A percentile compares a stretch with the other conserved stretches of the same genome.
Evolutionary conservation across 2,329 filamentous ascomycete species (phyloP).

Genomic region (Ascomycota sp.): DNA sequence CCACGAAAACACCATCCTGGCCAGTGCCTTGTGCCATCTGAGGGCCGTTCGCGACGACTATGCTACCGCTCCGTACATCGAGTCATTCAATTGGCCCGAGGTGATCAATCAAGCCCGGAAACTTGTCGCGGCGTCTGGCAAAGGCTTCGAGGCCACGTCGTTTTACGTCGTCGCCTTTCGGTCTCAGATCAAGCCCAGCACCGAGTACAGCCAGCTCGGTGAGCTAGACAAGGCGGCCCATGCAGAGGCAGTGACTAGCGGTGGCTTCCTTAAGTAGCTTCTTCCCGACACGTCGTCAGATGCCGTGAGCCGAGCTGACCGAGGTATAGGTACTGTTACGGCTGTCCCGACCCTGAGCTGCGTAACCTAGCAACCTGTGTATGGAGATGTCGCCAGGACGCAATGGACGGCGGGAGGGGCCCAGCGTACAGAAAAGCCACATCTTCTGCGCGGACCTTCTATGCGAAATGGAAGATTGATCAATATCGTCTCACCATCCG

Average conservation of each 20-base stretch:
- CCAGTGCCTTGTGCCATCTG: constrained; percentile 47
- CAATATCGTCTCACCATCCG: constrained; percentile 48
- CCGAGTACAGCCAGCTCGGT: constrained; percentile 47
- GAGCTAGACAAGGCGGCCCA: constrained; percentile 62
- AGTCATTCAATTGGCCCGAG: constrained; percentile 57
- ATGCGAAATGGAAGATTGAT: constrained; percentile 49
- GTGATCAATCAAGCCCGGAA: constrained; percentile 37
- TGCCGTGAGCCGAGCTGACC: constrained; percentile 5
- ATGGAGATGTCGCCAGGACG: constrained; percentile 40
- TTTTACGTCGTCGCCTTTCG: constrained; percentile 81
- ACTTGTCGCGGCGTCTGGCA: constrained; percentile 24
- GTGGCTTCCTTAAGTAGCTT: constrained; percentile 59
- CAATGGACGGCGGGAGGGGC: constrained; percentile 35
- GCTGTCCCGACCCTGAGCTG: constrained; percentile 44
- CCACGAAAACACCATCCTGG: constrained; percentile 45
- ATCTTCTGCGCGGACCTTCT: constrained; percentile 41
- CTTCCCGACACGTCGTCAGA: background rate
- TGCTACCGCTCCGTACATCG: constrained; percentile 51
- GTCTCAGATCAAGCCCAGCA: constrained; percentile 46
- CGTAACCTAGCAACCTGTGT: constrained; percentile 68
- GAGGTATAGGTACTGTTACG: constrained; percentile 61
- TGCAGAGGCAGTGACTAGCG: constrained; percentile 56
- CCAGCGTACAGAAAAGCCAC: constrained; percentile 44
- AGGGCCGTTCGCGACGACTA: constrained; percentile 46
- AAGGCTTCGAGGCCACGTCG: constrained; percentile 35